Base-by-base conservation (phyloP, 371 early-diverging fungal species). In the Apophysomyces variabilis region DNA sequence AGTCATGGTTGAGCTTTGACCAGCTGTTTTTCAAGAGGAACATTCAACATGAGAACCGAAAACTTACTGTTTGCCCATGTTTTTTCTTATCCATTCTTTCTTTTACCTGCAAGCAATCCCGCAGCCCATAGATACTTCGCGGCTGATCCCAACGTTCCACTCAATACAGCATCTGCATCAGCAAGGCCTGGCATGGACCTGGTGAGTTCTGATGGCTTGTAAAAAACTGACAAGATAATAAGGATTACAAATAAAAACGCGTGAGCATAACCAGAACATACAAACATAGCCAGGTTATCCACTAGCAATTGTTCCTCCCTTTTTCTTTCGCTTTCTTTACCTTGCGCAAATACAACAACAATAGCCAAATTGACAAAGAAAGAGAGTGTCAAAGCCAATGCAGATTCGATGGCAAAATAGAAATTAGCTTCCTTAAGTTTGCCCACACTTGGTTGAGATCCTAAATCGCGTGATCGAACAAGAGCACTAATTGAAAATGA, bases 1-100 rank as follows among this genome's bases (percentile, higher is more conserved):
- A 6, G 92, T 87, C 86, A 92, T 88, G 12, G 91, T 90, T 7
- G 88, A 85, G 64, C 86, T 88, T 73, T 91, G 92, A 14, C 91
- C 92, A 37, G 89, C 87, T 69, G 14, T 41, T 13, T 41, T 41
- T 41, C 18, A 26, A 26, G 26, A 26, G 26, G 26, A 26, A 26
- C 26, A 26, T 26, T 26, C 26, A 38, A 14, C 36, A 57, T 57
- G 57, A 18, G 13, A 7, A 45, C 13, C 16, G 13, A 45, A 6
- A 13, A 6, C 13, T 12, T 45, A 18, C 46, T 45, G 7, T 13
- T 45, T 18, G 6, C n/a, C 57, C 12, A 35, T 57, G 35, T 16
- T 56, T 26, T 26, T 26, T 26, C 32, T 26, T 1, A 26, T 26
- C 32, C 32, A 1, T 3, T 26, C 32, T 26, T 26, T 26, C 32